Evolutionary conservation across 2,329 filamentous ascomycete species (phyloP).

Genomic region (Aspergillus niger): DNA sequence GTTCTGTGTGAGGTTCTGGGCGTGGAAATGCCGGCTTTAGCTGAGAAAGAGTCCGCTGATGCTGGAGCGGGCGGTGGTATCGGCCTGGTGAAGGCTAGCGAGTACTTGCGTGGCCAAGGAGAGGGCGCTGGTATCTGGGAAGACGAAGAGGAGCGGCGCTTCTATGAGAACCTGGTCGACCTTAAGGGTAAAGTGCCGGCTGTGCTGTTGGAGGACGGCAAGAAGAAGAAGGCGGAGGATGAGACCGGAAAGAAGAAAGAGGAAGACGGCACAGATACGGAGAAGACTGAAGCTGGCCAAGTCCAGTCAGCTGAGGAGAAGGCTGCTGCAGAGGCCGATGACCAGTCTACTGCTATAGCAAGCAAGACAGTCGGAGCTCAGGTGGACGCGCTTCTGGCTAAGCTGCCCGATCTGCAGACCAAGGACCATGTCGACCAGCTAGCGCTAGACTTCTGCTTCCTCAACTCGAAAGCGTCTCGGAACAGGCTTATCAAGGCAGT

Average conservation of each 20-base stretch:
- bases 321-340: constrained; percentile 62
- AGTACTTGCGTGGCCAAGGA: constrained; percentile 85
- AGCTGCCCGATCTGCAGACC: constrained; percentile 85
- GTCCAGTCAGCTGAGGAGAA: constrained; percentile 53
- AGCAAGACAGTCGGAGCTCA: constrained; percentile 98
- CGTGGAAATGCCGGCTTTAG: constrained; percentile 89
- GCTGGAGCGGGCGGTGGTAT: constrained; percentile 73
- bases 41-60: constrained; percentile 74
- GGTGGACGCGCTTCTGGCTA: constrained; percentile 84
- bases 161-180: constrained; percentile 96
- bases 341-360: constrained; percentile 88
- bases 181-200: constrained; percentile 93
- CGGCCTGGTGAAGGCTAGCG: constrained; percentile 88
- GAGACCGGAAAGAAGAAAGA: constrained; percentile 79
- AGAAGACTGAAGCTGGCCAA: constrained; percentile 40
- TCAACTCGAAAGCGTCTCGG: constrained; percentile 96
- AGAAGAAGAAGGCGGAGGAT: constrained; percentile 90
- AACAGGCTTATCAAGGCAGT: constrained; percentile 91
- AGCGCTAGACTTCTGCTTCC: constrained; percentile 94
- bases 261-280: constrained; percentile 50
- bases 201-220: constrained; percentile 88
- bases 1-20: constrained; percentile 85
- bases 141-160: constrained; percentile 94
- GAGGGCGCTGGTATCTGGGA: constrained; percentile 97
- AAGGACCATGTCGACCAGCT: constrained; percentile 91